These are phyloP conservation scores for Apiospora malaysiana DNA, from an alignment of 2,329 filamentous ascomycete genomes.

Conservation along the genomic window DNA sequence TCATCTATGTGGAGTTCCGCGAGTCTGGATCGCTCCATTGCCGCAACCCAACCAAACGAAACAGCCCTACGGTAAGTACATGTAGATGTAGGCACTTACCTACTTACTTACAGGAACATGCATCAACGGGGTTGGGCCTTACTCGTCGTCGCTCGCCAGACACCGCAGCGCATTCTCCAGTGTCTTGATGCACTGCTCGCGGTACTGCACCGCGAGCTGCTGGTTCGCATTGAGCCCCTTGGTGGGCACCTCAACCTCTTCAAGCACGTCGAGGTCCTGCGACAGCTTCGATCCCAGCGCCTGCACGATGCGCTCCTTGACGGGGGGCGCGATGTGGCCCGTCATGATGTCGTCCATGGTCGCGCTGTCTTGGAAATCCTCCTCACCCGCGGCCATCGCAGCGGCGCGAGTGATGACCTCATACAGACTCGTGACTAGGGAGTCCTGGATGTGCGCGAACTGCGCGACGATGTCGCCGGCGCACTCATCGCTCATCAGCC, in stretches of 20 bases:
- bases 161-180: slow-evolving; percentile 48
- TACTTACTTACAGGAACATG: background rate
- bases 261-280: slow-evolving; percentile 52
- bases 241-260: slow-evolving; percentile 47
- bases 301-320: slow-evolving; percentile 43
- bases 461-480: slow-evolving; percentile 40
- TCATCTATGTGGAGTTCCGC: too few species aligned
- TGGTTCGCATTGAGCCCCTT: slow-evolving; percentile 51
- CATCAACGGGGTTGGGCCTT: background rate
- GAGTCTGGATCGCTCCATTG: too few species aligned
- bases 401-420: slow-evolving; percentile 36
- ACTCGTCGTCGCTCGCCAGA: slow-evolving; percentile 12
- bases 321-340: slow-evolving; percentile 48
- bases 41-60: too few species aligned
- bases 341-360: slow-evolving; percentile 49
- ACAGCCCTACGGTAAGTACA: too few species aligned
- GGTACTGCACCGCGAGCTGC: slow-evolving; percentile 54
- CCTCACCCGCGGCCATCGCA: background rate
- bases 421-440: slow-evolving; percentile 58
- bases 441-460: slow-evolving; percentile 59
- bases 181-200: slow-evolving; percentile 54
- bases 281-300: slow-evolving; percentile 45
- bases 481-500: slow-evolving; percentile 41
- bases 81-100: background rate
- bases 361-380: slow-evolving; percentile 29